Base-by-base conservation (phyloP, 2,329 filamentous ascomycete genomes). In the Fusarium caatingaense region DNA sequence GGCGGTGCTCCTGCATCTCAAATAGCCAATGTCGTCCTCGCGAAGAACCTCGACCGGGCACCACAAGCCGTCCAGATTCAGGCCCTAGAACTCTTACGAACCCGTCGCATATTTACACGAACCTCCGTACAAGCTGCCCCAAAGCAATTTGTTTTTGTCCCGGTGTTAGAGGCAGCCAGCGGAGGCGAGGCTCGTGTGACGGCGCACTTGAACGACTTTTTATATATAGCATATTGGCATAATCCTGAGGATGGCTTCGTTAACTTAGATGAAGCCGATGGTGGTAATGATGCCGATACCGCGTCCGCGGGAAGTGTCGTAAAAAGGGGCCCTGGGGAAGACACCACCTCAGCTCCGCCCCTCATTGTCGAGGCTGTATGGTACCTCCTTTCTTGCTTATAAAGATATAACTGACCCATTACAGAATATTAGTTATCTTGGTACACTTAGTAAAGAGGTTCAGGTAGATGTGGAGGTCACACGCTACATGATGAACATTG, bases 141-240 rank as follows among this genome's bases (percentile, higher is more conserved):
- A 1, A 91, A 89, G 76, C 87, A 89, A 28, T 97, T 98, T 76
- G 82, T 98, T 27, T 90, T 98, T 68, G 83, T 97, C 30, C 91
- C 93, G 2, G 82, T 97, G n/a, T 82, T 94, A 3, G 83, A 80
- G 21, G 84, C 84, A 2, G 77, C 77, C 37, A 79, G 80, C 42
- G 83, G 83, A 4, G 84, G 86, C 40, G 76, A 81, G 45, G 82
- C 84, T 6, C 82, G 81, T 51, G 83, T 91, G 51, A 86, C 83
- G 23, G 80, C 79, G 32, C 86, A 93, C 72, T 77, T 91, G 79
- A 97, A 94, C 74, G 93, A 98, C 63, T 89, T 92, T 69, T 91
- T 98, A 71, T 93, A 94, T 77, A 90, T 98, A 61, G 95, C 93
- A 1, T 94, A 98, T 78, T 93, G 90, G 82, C 94, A 98, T 75